A percentile compares a stretch with the other conserved stretches of the same genome.
These are phyloP conservation scores for Paramecium tetraurelia DNA, from an alignment of 73 alveolate species.

Conservation along the genomic window DNA sequence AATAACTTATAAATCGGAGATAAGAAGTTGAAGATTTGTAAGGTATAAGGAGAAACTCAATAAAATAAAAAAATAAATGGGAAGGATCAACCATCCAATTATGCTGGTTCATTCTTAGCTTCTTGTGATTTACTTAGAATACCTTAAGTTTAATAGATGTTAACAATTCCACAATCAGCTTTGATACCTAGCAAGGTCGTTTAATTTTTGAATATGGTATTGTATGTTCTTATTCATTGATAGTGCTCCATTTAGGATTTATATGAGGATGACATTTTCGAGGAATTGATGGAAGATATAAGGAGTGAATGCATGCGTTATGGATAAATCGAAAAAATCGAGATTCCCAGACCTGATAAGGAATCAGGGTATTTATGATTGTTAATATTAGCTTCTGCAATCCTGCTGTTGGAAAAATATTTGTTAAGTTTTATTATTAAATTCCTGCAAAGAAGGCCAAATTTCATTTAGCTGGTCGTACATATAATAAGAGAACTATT, in stretches of 20 bases:
- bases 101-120: constrained; percentile 61
- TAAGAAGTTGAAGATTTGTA: constrained; percentile 84
- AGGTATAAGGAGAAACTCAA: constrained; percentile 63
- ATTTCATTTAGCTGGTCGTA: constrained; percentile 88
- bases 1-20: constrained; percentile 88
- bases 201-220: constrained; percentile 76
- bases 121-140: constrained; percentile 58
- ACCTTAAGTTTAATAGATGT: constrained; percentile 28
- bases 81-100: constrained; percentile 54
- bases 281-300: constrained; percentile 84
- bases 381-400: background rate
- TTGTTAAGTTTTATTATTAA: constrained; percentile 85
- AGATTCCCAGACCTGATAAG: constrained; percentile 91
- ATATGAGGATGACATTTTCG: constrained; percentile 83
- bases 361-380: constrained; percentile 71
- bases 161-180: constrained; percentile 84
- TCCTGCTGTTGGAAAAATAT: constrained; percentile 90
- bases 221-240: background rate
- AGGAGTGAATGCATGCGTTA: constrained; percentile 77
- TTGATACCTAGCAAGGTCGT: constrained; percentile 91
- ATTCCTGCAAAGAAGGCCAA: constrained; percentile 91
- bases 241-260: constrained; percentile 81
- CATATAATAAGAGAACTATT: constrained; percentile 89
- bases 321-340: constrained; percentile 88
- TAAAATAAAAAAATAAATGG: constrained; percentile 73